phyloP scores from a whole-genome alignment of 176 grass and related monocot species.

The Tillandsia leiboldiana region DNA sequence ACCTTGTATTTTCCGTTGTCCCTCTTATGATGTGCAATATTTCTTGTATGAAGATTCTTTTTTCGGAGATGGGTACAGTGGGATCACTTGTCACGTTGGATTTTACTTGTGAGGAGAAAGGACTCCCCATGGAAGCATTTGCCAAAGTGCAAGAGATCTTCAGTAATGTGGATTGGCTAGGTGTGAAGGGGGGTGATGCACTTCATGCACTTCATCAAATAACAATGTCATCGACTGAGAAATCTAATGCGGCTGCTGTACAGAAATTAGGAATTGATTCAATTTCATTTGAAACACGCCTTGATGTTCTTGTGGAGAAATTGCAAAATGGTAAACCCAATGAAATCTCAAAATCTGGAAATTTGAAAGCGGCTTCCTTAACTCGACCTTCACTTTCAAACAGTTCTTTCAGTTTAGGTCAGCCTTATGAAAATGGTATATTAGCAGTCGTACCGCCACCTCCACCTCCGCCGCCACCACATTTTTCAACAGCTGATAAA shows the following conservation, averaged over 20 bases:
- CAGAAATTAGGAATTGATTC: conserved; percentile 29
- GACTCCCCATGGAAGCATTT: conserved; percentile 85
- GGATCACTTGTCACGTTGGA: conserved; percentile 47
- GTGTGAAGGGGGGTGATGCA: conserved; percentile 37
- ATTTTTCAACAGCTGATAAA: conserved; percentile 23
- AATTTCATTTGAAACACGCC: conserved; percentile 19
- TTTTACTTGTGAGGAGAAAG: conserved; percentile 61
- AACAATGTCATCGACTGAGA: conserved; percentile 23
- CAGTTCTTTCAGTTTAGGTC: conserved; percentile 2
- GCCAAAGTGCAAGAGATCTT: conserved; percentile 85
- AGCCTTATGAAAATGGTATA: neutral
- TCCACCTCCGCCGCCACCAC: neutral
- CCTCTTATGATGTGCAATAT: conserved; percentile 18
- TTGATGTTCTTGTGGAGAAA: neutral
- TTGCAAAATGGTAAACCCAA: conserved; percentile 25
- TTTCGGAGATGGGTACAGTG: conserved; percentile 69
- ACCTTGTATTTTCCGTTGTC: neutral
- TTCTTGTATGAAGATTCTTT: conserved; percentile 68
- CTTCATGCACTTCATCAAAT: conserved; percentile 31
- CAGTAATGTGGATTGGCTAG: conserved; percentile 59
- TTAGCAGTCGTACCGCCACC: conserved; percentile 5
- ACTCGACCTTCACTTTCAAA: conserved; percentile 19
- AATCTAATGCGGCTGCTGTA: conserved; percentile 10
- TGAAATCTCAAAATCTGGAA: conserved; percentile 22
- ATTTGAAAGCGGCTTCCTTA: conserved; percentile 7